A percentile compares a stretch with the other conserved stretches of the same genome.
phyloP scores from a whole-genome alignment of 2,329 filamentous ascomycete species.

The Xenosphaeropsis pyriputrescens region DNA sequence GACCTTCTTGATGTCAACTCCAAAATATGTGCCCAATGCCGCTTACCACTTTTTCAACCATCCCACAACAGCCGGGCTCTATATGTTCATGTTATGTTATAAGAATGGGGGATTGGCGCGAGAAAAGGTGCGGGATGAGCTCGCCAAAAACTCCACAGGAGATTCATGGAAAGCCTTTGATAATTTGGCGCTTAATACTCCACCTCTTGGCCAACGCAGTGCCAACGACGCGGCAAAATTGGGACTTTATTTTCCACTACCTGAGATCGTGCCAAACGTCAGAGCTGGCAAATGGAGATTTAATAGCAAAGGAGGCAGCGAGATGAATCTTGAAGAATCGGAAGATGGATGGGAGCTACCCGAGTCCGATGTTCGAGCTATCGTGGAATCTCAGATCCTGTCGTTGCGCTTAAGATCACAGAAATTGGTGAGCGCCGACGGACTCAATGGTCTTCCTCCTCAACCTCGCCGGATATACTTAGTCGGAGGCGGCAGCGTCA shows the following conservation, averaged over 20 bases:
- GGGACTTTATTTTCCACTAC: conserved; percentile 88
- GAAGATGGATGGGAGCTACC: conserved; percentile 34
- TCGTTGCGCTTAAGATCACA: conserved; percentile 77
- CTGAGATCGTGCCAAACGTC: conserved; percentile 91
- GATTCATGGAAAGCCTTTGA: conserved; percentile 75
- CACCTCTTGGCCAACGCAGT: conserved; percentile 49
- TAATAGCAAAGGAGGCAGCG: conserved; percentile 34
- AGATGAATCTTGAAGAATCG: conserved; percentile 22
- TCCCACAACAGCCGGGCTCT: conserved; percentile 75
- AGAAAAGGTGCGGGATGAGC: conserved; percentile 72
- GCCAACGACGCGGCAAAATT: conserved; percentile 54
- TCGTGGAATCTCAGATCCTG: conserved; percentile 90
- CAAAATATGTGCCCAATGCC: conserved; percentile 78
- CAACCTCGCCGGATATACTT: conserved; percentile 88
- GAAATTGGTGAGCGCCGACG: conserved; percentile 50
- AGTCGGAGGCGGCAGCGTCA: conserved; percentile 81
- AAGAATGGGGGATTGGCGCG: conserved; percentile 93
- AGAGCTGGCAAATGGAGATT: conserved; percentile 78
- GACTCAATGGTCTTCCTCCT: conserved; percentile 41
- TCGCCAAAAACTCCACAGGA: conserved; percentile 38
- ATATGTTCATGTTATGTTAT: conserved; percentile 99
- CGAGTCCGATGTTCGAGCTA: conserved; percentile 64
- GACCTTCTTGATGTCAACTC: conserved; percentile 94
- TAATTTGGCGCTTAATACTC: conserved; percentile 48
- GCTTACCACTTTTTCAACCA: conserved; percentile 98